Evolutionary conservation across 306 rosid genomes (phyloP).

Genomic region (Psophocarpus tetragonolobus): DNA sequence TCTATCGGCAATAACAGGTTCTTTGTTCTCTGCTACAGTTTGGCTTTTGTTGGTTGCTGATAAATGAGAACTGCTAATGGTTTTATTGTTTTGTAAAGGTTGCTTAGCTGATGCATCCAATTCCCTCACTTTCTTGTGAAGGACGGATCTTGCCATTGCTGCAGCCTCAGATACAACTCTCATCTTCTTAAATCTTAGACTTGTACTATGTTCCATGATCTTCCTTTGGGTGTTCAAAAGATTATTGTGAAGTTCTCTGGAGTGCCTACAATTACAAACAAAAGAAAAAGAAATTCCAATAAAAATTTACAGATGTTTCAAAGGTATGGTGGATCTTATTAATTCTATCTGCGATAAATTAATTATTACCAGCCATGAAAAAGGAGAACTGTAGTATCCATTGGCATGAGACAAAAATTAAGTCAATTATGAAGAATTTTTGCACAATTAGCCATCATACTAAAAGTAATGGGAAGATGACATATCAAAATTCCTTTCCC

Average conservation of each 20-base stretch:
- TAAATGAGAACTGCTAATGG: conserved; percentile 37
- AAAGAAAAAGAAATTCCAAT: conserved; percentile 17
- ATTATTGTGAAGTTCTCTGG: conserved; percentile 63
- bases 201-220: conserved; percentile 55
- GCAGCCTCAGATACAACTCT: conserved; percentile 72
- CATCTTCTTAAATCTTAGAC: conserved; percentile 59
- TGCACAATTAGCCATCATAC: neutral
- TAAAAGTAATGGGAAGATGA: neutral
- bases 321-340: conserved; percentile 23
- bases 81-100: conserved; percentile 42
- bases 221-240: conserved; percentile 62
- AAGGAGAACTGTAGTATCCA: neutral
- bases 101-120: conserved; percentile 53
- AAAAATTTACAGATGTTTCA: conserved; percentile 25
- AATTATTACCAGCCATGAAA: neutral
- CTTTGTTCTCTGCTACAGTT: conserved; percentile 29
- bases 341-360: conserved; percentile 9
- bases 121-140: conserved; percentile 73
- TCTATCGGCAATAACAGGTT: conserved; percentile 39
- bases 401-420: conserved; percentile 6
- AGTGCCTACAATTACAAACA: conserved; percentile 57
- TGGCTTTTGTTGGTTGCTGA: conserved; percentile 35
- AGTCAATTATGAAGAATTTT: neutral
- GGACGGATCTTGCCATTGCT: conserved; percentile 67
- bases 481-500: neutral